Percentiles rank a stretch among this genome's conserved stretches.
These are phyloP conservation scores for Aspergillus sp. DNA, from an alignment of 2,329 filamentous ascomycete species.

Conservation along the genomic window DNA sequence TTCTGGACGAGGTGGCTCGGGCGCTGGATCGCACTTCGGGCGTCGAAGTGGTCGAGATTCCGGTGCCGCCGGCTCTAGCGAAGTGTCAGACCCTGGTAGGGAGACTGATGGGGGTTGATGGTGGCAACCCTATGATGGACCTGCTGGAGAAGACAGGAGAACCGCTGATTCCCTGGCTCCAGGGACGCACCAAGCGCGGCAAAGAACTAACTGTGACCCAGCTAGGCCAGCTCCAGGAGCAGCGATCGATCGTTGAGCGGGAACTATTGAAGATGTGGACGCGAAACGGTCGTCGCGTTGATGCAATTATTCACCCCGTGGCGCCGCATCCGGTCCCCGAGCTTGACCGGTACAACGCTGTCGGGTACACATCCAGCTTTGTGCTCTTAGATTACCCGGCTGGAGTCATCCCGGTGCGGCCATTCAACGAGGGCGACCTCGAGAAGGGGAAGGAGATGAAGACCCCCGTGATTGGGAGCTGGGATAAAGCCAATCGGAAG, in stretches of 20 bases:
- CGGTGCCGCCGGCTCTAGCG: slow-evolving; percentile 52
- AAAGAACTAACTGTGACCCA: slow-evolving; percentile 49
- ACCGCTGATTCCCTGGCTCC: slow-evolving; percentile 61
- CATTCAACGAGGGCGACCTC: slow-evolving; percentile 51
- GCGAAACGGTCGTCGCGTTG: slow-evolving; percentile 39
- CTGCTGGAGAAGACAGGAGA: slow-evolving; percentile 57
- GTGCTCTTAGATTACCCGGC: slow-evolving; percentile 64
- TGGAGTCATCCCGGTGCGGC: slow-evolving; percentile 56
- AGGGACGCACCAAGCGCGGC: slow-evolving; percentile 50
- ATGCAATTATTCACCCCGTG: slow-evolving; percentile 63
- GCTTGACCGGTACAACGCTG: slow-evolving; percentile 62
- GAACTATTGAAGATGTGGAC: slow-evolving; percentile 60
- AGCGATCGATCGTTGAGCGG: slow-evolving; percentile 53
- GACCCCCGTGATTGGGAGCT: slow-evolving; percentile 47
- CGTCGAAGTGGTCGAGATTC: slow-evolving; percentile 60
- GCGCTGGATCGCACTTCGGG: slow-evolving; percentile 37
- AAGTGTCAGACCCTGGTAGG: slow-evolving; percentile 59
- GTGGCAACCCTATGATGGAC: slow-evolving; percentile 56
- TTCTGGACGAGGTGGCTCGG: slow-evolving; percentile 40
- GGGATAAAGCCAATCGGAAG: slow-evolving; percentile 61
- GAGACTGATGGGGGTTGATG: slow-evolving; percentile 59
- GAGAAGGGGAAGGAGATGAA: slow-evolving; percentile 47
- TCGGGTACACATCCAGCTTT: slow-evolving; percentile 62
- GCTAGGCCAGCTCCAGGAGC: slow-evolving; percentile 54
- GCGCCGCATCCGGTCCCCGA: slow-evolving; percentile 64